Evolutionary conservation across 2,329 filamentous ascomycete species (phyloP).

Genomic region (Talaromyces rugulosus): DNA sequence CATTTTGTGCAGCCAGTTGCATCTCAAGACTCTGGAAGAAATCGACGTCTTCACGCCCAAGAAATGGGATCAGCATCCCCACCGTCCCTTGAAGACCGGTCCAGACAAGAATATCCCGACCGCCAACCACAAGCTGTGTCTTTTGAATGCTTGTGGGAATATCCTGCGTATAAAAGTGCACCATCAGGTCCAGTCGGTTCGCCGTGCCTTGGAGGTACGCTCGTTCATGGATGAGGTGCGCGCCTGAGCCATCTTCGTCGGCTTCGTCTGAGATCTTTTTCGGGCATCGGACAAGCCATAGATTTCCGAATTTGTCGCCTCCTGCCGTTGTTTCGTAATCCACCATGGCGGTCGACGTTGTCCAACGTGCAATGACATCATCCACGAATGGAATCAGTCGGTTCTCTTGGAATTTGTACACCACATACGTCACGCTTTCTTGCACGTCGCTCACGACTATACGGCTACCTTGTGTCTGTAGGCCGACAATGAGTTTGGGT

Average conservation of each 20-base stretch:
- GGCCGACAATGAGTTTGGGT: conserved; percentile 76
- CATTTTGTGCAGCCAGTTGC: conserved; percentile 79
- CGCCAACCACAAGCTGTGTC: conserved; percentile 82
- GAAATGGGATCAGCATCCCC: conserved; percentile 87
- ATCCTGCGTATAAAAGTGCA: conserved; percentile 87
- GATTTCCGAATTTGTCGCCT: conserved; percentile 95
- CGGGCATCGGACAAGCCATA: conserved; percentile 88
- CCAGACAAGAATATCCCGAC: conserved; percentile 89
- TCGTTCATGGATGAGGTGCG: conserved; percentile 86
- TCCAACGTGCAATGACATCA: conserved; percentile 85
- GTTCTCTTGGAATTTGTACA: conserved; percentile 90
- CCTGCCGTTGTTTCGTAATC: conserved; percentile 96
- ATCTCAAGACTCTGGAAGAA: conserved; percentile 95
- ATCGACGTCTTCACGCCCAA: conserved; percentile 87
- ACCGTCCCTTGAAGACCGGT: conserved; percentile 91
- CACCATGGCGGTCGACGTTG: conserved; percentile 85
- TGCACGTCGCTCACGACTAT: conserved; percentile 91
- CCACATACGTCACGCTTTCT: conserved; percentile 85
- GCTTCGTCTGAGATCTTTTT: conserved; percentile 81
- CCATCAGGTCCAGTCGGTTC: conserved; percentile 77
- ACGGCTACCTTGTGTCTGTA: conserved; percentile 86
- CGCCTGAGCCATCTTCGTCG: conserved; percentile 85
- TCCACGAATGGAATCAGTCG: conserved; percentile 90
- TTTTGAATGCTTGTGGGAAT: conserved; percentile 88
- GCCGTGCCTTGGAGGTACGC: conserved; percentile 86